phyloP scores from a whole-genome alignment of 2,329 filamentous ascomycete genomes.

The Metarhizium guizhouense region DNA sequence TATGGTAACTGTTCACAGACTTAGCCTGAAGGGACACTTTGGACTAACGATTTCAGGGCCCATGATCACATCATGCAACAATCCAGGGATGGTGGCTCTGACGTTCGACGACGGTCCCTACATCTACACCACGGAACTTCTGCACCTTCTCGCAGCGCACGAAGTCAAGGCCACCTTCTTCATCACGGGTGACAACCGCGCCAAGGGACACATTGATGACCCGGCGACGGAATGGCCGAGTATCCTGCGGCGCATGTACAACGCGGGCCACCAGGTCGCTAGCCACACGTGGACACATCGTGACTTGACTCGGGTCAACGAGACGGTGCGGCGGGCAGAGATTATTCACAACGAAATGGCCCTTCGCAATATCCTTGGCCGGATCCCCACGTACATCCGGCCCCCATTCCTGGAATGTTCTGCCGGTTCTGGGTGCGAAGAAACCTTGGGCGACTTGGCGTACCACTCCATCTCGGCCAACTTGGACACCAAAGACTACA shows the following conservation, averaged over 20 bases:
- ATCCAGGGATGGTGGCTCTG: conserved; percentile 29
- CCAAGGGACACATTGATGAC: conserved; percentile 32
- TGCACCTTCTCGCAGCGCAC: conserved; percentile 26
- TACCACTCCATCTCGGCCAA: conserved; percentile 50
- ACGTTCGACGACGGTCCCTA: conserved; percentile 40
- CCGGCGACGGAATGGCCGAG: conserved; percentile 21
- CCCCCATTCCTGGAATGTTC: conserved; percentile 36
- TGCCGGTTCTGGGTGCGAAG: conserved; percentile 27
- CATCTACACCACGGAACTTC: conserved; percentile 29
- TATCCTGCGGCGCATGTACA: conserved; percentile 31
- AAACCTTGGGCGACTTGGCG: conserved; percentile 29
- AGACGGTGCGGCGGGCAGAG: conserved; percentile 25
- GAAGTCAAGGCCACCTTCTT: conserved; percentile 32
- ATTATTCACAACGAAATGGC: conserved; percentile 37
- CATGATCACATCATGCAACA: conserved; percentile 25
- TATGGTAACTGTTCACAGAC: conserved; percentile 20
- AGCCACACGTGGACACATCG: conserved; percentile 40
- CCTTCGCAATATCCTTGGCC: conserved; percentile 31
- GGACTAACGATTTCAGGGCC: background rate
- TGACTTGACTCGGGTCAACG: conserved; percentile 27
- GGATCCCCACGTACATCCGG: conserved; percentile 34
- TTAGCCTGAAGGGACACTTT: no score
- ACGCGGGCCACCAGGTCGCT: conserved; percentile 35
- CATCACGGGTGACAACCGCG: conserved; percentile 31
- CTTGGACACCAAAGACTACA: conserved; percentile 53